Conservation (phyloP, 179 eudicot genomes). For the Beta corolliflora region DNA sequence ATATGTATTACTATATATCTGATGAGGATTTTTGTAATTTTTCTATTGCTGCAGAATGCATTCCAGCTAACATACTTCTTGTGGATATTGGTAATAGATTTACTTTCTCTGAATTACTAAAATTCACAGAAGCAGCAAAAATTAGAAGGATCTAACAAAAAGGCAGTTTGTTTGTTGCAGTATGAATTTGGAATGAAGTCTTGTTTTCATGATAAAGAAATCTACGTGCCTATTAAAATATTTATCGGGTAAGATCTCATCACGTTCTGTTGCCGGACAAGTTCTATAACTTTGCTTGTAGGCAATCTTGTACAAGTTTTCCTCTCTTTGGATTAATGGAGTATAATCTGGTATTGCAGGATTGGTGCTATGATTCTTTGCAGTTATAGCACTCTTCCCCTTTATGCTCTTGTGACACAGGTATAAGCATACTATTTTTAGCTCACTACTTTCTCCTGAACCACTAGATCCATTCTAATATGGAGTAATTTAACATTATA, state of each 20-base stretch:
- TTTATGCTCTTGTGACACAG: constrained; percentile 91
- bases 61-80: constrained; percentile 89
- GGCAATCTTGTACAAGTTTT: background rate
- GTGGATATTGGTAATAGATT: constrained; percentile 80
- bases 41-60: constrained; percentile 69
- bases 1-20: background rate
- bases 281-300: background rate
- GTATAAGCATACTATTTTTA: constrained; percentile 32
- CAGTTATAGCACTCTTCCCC: constrained; percentile 94
- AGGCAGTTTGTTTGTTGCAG: constrained; percentile 42
- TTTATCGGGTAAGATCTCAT: constrained; percentile 55
- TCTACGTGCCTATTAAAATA: constrained; percentile 42
- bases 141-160: background rate
- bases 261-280: background rate
- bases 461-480: background rate
- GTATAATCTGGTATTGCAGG: constrained; percentile 41
- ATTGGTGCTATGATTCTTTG: constrained; percentile 59
- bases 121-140: background rate
- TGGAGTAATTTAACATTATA: background rate
- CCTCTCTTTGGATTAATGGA: background rate
- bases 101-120: background rate
- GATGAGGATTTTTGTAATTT: constrained; percentile 9
- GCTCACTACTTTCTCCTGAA: background rate
- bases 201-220: constrained; percentile 65
- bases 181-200: constrained; percentile 62